Percentiles rank a stretch among this genome's conserved stretches.
phyloP scores from a whole-genome alignment of 2,329 filamentous ascomycete genomes.

The Colletotrichum shisoi region DNA sequence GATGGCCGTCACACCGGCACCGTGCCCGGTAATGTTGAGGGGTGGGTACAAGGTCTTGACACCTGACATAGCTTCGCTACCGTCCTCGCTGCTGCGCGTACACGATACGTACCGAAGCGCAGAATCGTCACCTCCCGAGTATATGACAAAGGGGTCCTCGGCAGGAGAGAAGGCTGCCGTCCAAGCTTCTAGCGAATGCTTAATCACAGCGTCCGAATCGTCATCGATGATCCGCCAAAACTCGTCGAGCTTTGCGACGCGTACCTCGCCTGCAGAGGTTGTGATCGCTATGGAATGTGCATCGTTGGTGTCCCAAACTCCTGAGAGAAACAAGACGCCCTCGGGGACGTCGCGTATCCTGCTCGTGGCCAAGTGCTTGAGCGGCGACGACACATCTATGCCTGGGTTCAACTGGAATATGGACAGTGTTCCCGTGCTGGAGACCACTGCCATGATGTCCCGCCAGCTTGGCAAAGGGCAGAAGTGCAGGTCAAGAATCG shows the following conservation, averaged over 20 bases:
- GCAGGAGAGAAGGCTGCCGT: constrained; percentile 67
- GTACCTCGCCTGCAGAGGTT: constrained; percentile 72
- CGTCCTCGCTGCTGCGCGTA: constrained; percentile 35
- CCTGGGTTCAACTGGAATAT: constrained; percentile 65
- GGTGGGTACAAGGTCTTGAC: constrained; percentile 39
- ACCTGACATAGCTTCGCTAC: background rate
- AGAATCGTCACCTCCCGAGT: constrained; percentile 81
- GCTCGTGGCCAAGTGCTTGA: constrained; percentile 56
- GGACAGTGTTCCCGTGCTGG: constrained; percentile 75
- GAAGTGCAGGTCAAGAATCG: constrained; percentile 87
- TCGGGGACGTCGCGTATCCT: constrained; percentile 61
- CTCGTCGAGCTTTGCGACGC: constrained; percentile 59
- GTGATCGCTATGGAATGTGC: constrained; percentile 70
- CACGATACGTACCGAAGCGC: constrained; percentile 60
- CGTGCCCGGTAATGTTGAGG: constrained; percentile 57
- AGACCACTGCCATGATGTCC: constrained; percentile 74
- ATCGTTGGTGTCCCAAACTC: constrained; percentile 73
- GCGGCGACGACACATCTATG: constrained; percentile 44
- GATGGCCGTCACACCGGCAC: constrained; percentile 88
- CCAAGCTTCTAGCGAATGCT: constrained; percentile 75
- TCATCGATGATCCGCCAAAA: constrained; percentile 51
- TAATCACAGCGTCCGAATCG: constrained; percentile 52
- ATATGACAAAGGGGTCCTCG: constrained; percentile 53
- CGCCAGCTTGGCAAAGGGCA: constrained; percentile 58
- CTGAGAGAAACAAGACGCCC: constrained; percentile 72